phyloP scores from a whole-genome alignment of 768 basidiomycete species.

The Hemileccinum rubropunctum region DNA sequence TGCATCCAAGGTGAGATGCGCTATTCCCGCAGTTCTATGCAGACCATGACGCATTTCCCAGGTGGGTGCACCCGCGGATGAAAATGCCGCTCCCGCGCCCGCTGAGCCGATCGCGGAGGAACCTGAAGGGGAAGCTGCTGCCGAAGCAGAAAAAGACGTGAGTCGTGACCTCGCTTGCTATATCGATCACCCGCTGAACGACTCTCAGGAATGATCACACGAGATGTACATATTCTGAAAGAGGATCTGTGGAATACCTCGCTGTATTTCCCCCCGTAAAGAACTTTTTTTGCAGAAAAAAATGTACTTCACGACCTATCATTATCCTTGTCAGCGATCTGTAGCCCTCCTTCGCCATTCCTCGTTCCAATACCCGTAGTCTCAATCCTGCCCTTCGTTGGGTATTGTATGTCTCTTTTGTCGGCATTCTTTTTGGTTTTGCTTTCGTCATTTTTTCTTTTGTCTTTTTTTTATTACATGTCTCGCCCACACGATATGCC shows the following conservation, averaged over 20 bases:
- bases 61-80: conserved; percentile 36
- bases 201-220: conserved; percentile 19
- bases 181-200: background rate
- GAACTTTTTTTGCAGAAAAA: conserved; percentile 26
- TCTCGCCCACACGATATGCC: conserved; percentile 9
- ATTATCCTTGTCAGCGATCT: conserved; percentile 32
- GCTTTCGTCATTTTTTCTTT: conserved; percentile 16
- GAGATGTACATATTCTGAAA: conserved; percentile 13
- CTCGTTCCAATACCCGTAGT: conserved; percentile 17
- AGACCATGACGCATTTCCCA: conserved; percentile 9
- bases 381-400: conserved; percentile 2
- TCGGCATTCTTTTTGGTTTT: conserved; percentile 23
- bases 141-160: conserved; percentile 36
- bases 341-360: conserved; percentile 18
- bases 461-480: conserved; percentile 6
- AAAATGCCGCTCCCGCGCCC: conserved; percentile 38
- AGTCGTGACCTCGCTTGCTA: conserved; percentile 9
- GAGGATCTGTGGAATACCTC: conserved; percentile 12
- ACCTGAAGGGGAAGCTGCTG: conserved; percentile 42
- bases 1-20: conserved; percentile 49
- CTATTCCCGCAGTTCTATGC: background rate
- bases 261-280: conserved; percentile 13
- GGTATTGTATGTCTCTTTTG: conserved; percentile 15
- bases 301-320: conserved; percentile 33
- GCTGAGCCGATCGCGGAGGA: conserved; percentile 56